These are phyloP conservation scores for Platanus orientalis DNA, from an alignment of 164 flowering plant species.

Conservation along the genomic window DNA sequence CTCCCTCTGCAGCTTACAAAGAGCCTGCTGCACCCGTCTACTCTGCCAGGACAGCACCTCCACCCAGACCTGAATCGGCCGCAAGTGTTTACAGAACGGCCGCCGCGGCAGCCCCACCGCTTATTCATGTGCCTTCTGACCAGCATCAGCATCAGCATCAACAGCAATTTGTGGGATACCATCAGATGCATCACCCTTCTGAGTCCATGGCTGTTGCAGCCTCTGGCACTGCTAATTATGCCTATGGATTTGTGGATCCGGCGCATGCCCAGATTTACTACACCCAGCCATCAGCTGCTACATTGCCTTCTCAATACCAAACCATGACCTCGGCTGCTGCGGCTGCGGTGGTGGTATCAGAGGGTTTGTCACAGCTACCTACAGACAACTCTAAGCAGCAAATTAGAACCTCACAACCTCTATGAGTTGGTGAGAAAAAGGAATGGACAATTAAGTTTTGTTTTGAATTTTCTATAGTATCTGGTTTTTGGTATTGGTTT, in stretches of 20 bases:
- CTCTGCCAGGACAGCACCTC: constrained; percentile 40
- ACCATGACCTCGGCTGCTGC: constrained; percentile 56
- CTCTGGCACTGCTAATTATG: constrained; percentile 37
- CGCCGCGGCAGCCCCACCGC: constrained; percentile 33
- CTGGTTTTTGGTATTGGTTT: constrained; percentile 34
- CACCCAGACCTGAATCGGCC: constrained; percentile 47
- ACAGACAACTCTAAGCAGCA: too few relatives aligned
- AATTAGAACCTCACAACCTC: constrained; percentile 48
- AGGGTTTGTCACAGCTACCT: too few relatives aligned
- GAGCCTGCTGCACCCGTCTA: constrained; percentile 11
- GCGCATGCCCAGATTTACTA: constrained; percentile 63
- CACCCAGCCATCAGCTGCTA: constrained; percentile 46
- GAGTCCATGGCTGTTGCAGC: constrained; percentile 51
- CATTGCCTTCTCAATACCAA: constrained; percentile 67
- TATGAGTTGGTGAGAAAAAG: constrained; percentile 38
- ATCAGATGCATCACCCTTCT: constrained; percentile 66
- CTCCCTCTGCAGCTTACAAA: constrained; percentile 36
- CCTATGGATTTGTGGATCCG: constrained; percentile 58
- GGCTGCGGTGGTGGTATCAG: too few relatives aligned
- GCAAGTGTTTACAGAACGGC: constrained; percentile 53
- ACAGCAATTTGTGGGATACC: constrained; percentile 50
- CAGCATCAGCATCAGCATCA: constrained; percentile 67
- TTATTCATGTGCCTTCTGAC: constrained; percentile 50
- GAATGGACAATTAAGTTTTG: too few relatives aligned
- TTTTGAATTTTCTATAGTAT: too few relatives aligned